Evolutionary conservation across 805 yeast species (phyloP), one percentile per base, ranked within the genome.

Genomic region (Komagataella mondaviorum): DNA sequence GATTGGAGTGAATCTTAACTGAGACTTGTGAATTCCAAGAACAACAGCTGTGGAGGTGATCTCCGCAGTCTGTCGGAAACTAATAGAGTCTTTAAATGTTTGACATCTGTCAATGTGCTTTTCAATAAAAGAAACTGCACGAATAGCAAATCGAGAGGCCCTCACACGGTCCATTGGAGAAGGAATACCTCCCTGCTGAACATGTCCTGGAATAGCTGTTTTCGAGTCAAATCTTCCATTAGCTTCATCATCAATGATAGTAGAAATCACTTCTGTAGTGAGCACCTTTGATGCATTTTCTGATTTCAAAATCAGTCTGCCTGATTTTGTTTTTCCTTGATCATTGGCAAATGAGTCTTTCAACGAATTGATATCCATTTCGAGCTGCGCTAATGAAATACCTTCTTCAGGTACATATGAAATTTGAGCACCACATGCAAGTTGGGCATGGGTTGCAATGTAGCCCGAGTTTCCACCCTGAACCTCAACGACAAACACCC

Each of bases 381-480:
- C 81, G 55, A 91, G 72, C 59, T 82, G 81, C 24, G 75, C 68
- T 59, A 90, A 72, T 6, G 78, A 69, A 51, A 88, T 81, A 48
- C 85, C 84, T 55, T 83, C 81, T 66, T 90, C 99, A 12, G 99
- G 99, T 2, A 87, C 81, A 68, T 90, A 93, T 12, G 87, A 84
- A 1, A 91, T 93, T 54, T 85, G 83, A 2, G 98, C 96, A 53
- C 99, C 99, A 46, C 90, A 80, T 47, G 87, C 85, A 49, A 93
- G 75, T 18, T 90, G 86, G 17, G 89, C 83, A 65, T 75, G 83
- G 4, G 96, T 80, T 5, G 98, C 96, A 62, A 93, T 81, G 67
- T 82, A 93, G 16, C 99, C 99, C 12, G 93, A 85, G 65, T 88
- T 85, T 51, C 99, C 99, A 60, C 99, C 99, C 71, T 95, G 99